Conservation (phyloP, 2,329 filamentous ascomycete genomes). For the Mollisia scopiformis region DNA sequence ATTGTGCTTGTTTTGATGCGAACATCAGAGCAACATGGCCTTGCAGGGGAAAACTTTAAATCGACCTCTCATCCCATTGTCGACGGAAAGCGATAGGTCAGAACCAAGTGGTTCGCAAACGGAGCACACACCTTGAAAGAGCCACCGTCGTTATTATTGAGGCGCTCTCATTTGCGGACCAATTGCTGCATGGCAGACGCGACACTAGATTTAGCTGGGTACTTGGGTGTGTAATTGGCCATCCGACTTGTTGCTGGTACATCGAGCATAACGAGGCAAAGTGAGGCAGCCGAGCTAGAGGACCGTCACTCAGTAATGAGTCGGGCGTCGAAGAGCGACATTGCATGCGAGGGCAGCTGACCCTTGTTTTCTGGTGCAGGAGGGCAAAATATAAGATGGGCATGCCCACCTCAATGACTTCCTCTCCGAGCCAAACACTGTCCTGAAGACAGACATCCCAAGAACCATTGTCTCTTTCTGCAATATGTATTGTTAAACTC, state of each 20-base stretch:
- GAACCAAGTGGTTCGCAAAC: not conserved
- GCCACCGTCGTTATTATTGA: not conserved
- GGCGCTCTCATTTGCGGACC: not conserved
- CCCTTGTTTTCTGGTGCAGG: not conserved
- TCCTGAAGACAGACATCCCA: not conserved
- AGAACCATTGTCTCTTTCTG: not conserved
- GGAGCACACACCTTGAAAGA: not conserved
- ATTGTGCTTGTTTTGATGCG: not conserved
- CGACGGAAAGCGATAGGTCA: not conserved
- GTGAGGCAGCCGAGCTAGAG: constrained; percentile 1
- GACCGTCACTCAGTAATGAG: not conserved
- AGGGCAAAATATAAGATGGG: constrained; percentile 2
- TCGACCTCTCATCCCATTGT: not conserved
- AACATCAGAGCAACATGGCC: not conserved
- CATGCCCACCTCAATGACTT: not conserved
- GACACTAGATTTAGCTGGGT: not conserved
- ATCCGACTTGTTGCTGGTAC: not conserved
- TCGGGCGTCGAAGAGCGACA: not conserved
- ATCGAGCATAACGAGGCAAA: not conserved
- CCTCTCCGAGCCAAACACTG: not conserved
- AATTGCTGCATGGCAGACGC: not conserved
- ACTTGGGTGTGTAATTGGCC: not conserved
- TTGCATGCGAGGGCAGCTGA: constrained; percentile 2
- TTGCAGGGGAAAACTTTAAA: not conserved
- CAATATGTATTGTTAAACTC: not conserved